Evolutionary conservation across 139 green algal genomes (phyloP).

Genomic region (Chlorella sp.): DNA sequence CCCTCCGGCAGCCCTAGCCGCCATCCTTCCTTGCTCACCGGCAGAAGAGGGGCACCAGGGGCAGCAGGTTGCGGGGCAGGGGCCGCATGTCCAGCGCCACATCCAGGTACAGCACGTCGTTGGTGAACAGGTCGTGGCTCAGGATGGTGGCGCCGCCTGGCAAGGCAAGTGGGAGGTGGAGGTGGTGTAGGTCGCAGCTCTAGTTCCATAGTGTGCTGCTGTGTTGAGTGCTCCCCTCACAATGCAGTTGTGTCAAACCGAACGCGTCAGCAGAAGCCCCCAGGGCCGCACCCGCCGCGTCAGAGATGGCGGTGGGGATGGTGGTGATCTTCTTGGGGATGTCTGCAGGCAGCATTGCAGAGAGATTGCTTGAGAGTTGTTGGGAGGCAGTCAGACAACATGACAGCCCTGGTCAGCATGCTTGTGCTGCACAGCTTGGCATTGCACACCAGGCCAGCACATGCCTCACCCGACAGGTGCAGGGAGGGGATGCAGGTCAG

Average conservation of each 20-base stretch:
- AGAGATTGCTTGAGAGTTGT: no score
- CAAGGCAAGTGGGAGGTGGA: neutral
- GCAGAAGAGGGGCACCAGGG: conserved; percentile 98
- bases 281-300: neutral
- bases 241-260: no score
- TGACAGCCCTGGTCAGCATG: no score
- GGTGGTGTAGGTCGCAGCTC: neutral
- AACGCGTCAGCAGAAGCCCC: no score
- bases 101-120: conserved; percentile 98
- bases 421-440: no score
- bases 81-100: conserved; percentile 69
- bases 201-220: no score
- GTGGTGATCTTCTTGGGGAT: conserved; percentile 86
- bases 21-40: no score
- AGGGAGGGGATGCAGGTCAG: conserved; percentile 91
- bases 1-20: no score
- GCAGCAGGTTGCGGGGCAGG: conserved; percentile 88
- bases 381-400: no score
- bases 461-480: conserved; percentile 36
- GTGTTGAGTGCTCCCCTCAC: no score
- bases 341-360: conserved; percentile 71
- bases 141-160: conserved; percentile 82
- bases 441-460: no score
- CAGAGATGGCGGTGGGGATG: conserved; percentile 80
- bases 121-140: conserved; percentile 98